phyloP scores from a whole-genome alignment of 176 grass and related monocot genomes.

The Bothriochloa decipiens region DNA sequence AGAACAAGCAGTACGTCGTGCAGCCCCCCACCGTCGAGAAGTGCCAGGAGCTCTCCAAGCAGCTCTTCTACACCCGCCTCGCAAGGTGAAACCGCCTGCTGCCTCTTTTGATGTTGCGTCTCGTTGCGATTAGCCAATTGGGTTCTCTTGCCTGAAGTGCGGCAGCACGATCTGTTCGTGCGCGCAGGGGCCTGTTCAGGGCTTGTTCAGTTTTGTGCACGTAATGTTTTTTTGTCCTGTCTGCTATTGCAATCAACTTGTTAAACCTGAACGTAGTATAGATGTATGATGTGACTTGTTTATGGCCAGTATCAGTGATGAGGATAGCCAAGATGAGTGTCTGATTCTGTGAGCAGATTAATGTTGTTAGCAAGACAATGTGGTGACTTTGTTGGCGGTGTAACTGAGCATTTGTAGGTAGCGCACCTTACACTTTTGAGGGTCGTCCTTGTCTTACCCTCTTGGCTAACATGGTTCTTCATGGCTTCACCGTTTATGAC shows the following conservation, averaged over 20 bases:
- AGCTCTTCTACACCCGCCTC: conserved; percentile 95
- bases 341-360: background rate
- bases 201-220: background rate
- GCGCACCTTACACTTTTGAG: background rate
- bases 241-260: background rate
- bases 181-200: background rate
- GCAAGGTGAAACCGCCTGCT: conserved; percentile 56
- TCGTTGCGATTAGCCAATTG: background rate
- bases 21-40: conserved; percentile 83
- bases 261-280: conserved; percentile 1
- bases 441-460: background rate
- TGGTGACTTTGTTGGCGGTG: background rate
- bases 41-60: conserved; percentile 89
- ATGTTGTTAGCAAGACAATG: background rate
- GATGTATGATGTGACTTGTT: background rate
- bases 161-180: conserved; percentile 29
- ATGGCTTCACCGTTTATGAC: background rate
- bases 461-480: background rate
- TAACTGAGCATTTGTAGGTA: background rate
- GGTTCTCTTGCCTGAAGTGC: background rate
- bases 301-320: background rate
- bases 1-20: conserved; percentile 84
- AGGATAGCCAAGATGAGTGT: background rate
- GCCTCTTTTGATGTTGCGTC: background rate
- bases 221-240: background rate